These are phyloP conservation scores for Akanthomyces muscarius DNA, from an alignment of 2,329 filamentous ascomycete species.

Conservation along the genomic window DNA sequence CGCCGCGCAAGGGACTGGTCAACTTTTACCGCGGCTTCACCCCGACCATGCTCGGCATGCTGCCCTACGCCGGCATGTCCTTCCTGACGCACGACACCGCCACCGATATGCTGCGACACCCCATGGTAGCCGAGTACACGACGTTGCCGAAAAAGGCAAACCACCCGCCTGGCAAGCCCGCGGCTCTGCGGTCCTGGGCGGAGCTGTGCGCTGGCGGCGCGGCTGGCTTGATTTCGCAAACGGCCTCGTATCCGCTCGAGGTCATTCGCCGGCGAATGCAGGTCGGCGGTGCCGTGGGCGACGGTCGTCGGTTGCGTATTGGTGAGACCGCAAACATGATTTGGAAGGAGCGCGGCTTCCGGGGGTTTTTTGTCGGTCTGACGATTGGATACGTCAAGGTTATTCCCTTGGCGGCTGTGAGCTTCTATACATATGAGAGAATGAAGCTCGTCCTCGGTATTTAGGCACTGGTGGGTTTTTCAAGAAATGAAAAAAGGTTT, in stretches of 20 bases:
- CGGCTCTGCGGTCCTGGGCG: slow-evolving; percentile 77
- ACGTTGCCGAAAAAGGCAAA: slow-evolving; percentile 62
- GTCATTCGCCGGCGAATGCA: slow-evolving; percentile 93
- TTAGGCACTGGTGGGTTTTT: slow-evolving; percentile 30
- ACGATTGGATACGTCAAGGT: slow-evolving; percentile 95
- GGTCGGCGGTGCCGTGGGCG: slow-evolving; percentile 88
- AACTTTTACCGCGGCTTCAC: slow-evolving; percentile 97
- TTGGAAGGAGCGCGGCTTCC: slow-evolving; percentile 67
- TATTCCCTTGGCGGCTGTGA: slow-evolving; percentile 76
- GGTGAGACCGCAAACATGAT: slow-evolving; percentile 74
- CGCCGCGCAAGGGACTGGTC: slow-evolving; percentile 62
- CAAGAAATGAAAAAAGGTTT: not conserved
- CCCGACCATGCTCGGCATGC: slow-evolving; percentile 87
- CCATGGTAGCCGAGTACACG: slow-evolving; percentile 65
- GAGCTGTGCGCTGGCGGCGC: slow-evolving; percentile 80
- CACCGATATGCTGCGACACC: slow-evolving; percentile 75
- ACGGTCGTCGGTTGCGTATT: slow-evolving; percentile 75
- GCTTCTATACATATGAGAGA: slow-evolving; percentile 64
- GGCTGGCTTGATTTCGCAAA: slow-evolving; percentile 86
- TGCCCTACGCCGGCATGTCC: slow-evolving; percentile 92
- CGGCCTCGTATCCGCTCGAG: slow-evolving; percentile 88
- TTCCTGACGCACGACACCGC: slow-evolving; percentile 93
- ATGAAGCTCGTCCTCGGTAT: slow-evolving; percentile 63
- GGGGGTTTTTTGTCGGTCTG: slow-evolving; percentile 88
- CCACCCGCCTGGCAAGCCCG: slow-evolving; percentile 55